Evolutionary conservation across 164 flowering plant genomes (phyloP).

Genomic region (Berberis thunbergii): DNA sequence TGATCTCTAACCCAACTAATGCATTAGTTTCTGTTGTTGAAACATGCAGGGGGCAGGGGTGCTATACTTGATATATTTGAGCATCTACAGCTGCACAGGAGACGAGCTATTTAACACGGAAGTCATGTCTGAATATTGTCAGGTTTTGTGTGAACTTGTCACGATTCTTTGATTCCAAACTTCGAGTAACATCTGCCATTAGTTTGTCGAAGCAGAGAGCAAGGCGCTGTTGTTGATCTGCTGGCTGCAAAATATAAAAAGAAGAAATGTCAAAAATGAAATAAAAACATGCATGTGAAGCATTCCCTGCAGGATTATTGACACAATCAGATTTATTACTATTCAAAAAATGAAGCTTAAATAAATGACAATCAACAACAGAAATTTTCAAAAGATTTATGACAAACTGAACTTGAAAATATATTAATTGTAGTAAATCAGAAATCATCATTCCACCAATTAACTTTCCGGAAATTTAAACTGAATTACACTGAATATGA

Average conservation of each 20-base stretch:
- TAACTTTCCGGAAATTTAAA: neutral
- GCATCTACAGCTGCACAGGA: neutral
- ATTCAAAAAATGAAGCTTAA: no score
- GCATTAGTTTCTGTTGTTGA: no score
- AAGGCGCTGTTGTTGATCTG: constrained; percentile 76
- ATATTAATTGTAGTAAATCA: no score
- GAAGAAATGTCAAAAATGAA: neutral
- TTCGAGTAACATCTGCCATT: constrained; percentile 75
- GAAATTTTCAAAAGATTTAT: no score
- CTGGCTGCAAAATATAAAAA: constrained; percentile 48
- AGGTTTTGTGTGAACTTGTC: constrained; percentile 94
- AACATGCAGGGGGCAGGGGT: no score
- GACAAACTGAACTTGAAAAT: no score
- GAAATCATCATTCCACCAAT: neutral
- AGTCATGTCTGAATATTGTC: constrained; percentile 79
- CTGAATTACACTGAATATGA: neutral
- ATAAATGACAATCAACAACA: no score
- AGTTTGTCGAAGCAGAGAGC: constrained; percentile 78
- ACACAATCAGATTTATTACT: neutral
- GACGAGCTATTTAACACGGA: constrained; percentile 59
- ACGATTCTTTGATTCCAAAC: constrained; percentile 85
- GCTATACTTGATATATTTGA: no score
- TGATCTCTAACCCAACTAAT: no score
- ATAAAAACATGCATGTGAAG: neutral
- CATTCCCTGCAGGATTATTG: neutral